Percentiles rank a stretch among this genome's conserved stretches.
Conservation (phyloP, 139 green algal genomes). For the Zygnema cylindricum region DNA sequence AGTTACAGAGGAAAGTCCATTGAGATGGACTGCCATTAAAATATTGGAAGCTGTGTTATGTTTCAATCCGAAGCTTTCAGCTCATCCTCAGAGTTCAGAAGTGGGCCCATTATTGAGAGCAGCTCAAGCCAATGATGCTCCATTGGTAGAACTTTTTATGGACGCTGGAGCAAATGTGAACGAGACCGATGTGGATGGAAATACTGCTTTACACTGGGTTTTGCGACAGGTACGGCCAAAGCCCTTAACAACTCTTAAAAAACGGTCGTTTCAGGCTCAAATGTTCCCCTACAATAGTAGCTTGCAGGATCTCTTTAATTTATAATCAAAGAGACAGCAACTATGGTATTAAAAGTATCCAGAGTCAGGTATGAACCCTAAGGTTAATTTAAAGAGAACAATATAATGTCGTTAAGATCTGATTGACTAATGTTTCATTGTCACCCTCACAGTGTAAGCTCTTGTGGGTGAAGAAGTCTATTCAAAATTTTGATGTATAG, state of each 20-base stretch:
- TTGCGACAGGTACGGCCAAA: constrained; percentile 25
- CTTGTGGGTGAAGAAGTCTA: too few relatives aligned
- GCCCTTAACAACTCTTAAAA: background rate
- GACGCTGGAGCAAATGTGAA: constrained; percentile 48
- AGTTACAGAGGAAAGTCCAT: background rate
- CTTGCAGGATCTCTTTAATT: too few relatives aligned
- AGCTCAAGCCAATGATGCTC: constrained; percentile 41
- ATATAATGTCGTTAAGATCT: too few relatives aligned
- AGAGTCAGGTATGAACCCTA: too few relatives aligned
- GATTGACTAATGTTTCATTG: too few relatives aligned
- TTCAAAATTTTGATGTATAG: too few relatives aligned
- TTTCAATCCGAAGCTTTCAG: constrained; percentile 43
- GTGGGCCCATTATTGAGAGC: constrained; percentile 25
- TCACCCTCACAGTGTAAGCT: too few relatives aligned
- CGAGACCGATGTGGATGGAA: constrained; percentile 48
- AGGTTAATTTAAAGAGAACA: too few relatives aligned
- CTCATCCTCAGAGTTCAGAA: background rate
- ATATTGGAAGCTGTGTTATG: constrained; percentile 40
- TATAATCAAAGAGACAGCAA: too few relatives aligned
- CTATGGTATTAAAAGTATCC: too few relatives aligned
- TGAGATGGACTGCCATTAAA: background rate
- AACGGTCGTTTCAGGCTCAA: too few relatives aligned
- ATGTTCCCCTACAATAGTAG: too few relatives aligned
- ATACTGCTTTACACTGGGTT: constrained; percentile 56
- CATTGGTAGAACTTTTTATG: constrained; percentile 37